Evolutionary conservation across 768 basidiomycete species (phyloP), one percentile per base, ranked within the genome.

Genomic region (Pleurotus eryngii): DNA sequence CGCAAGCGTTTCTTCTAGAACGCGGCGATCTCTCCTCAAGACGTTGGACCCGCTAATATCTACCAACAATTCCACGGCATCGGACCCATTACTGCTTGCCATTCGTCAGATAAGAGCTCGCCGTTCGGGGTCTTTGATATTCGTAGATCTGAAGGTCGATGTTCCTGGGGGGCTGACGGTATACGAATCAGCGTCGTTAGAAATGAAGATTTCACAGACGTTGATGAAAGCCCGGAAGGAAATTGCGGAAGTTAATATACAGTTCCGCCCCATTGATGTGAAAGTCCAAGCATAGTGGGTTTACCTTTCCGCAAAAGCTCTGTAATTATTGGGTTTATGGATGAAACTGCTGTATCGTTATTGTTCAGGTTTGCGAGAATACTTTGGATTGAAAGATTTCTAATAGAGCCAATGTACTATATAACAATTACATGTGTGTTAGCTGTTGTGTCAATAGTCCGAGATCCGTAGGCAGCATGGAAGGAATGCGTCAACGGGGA

Each of bases 141-240:
- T 85, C 56, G 87, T 98, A 5, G 92, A 98, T 71, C 74, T 98
- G 50, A 82, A 81, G 4, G 90, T 87, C 27, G 80, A 84, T 35
- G 89, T 98, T 0, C 81, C 87, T 14, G 71, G 74, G 5, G 64
- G 67, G 5, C 71, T 86, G 66, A 85, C 83, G 5, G 81, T 93
- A 11, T 67, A 69, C 14, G 82, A 87, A 17, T 77, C 83, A 2
- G 80, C 80, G 47, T 65, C 70, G 20, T 71, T 96, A 18, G 90
- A 96, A 68, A 71, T 74, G 38, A 70, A 76, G 60, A 91, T 97
- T 43, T 66, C 74, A 26, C 67, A 67, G 48, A 75, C 78, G 39
- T 72, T 93, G 51, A 84, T 77, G 68, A 70, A 71, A 3, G 82
- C 77, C 30, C 73, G 80, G 68, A 85, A 76, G 70, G 89, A 91